A percentile compares a stretch with the other conserved stretches of the same genome.
Evolutionary conservation across 495 filamentous ascomycete genomes (phyloP).

Genomic region (Viridothelium virens): DNA sequence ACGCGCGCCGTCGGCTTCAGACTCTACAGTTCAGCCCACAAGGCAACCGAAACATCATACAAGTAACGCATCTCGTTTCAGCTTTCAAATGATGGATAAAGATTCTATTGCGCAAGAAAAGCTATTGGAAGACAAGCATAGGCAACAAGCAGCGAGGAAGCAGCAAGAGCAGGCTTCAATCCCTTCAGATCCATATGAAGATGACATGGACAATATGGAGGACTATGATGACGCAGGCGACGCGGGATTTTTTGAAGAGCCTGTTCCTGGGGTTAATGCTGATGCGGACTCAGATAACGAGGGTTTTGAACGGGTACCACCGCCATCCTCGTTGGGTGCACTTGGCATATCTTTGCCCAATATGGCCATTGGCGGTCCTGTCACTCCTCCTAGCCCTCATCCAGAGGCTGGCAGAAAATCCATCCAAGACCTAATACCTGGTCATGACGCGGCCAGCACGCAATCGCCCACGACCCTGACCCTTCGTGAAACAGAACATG

Average conservation of each 20-base stretch:
- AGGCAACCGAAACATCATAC: slow-evolving; percentile 62
- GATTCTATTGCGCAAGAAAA: slow-evolving; percentile 73
- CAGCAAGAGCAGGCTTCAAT: slow-evolving; percentile 38
- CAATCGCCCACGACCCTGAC: no score
- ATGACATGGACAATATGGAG: slow-evolving; percentile 27
- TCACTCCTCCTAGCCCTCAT: neutral
- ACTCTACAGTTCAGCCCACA: slow-evolving; percentile 33
- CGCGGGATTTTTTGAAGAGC: slow-evolving; percentile 64
- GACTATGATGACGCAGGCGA: slow-evolving; percentile 51
- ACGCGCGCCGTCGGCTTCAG: slow-evolving; percentile 43
- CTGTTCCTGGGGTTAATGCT: slow-evolving; percentile 66
- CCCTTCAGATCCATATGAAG: slow-evolving; percentile 40
- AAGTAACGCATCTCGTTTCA: slow-evolving; percentile 81
- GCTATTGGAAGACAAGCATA: slow-evolving; percentile 76
- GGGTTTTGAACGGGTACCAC: neutral
- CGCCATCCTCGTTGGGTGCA: neutral
- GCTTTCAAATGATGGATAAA: slow-evolving; percentile 77
- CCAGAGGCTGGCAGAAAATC: neutral
- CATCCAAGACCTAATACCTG: neutral
- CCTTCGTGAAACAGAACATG: neutral
- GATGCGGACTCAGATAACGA: slow-evolving; percentile 47
- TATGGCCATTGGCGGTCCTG: neutral
- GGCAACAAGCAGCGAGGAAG: slow-evolving; percentile 57
- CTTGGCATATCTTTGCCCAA: slow-evolving; percentile 8
- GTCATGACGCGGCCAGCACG: neutral